Evolutionary conservation across 192 early-diverging fungal genomes (phyloP).

Genomic region (Coemansia umbellata): DNA sequence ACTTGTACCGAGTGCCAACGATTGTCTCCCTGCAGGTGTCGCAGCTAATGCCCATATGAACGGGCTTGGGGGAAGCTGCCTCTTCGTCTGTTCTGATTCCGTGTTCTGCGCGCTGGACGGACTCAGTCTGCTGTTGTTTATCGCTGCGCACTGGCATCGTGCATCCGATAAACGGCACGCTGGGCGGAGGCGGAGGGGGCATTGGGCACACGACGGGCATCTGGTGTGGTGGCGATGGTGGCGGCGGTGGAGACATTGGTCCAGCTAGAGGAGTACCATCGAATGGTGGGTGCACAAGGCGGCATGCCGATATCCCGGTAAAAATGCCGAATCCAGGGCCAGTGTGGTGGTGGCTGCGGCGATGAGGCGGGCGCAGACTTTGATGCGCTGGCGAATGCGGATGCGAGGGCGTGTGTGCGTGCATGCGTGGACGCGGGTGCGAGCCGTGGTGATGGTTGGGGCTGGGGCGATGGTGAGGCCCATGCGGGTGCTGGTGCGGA

Average conservation of each 20-base stretch:
- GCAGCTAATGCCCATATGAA: slow-evolving; percentile 26
- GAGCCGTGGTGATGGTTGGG: background rate
- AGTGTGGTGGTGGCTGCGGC: background rate
- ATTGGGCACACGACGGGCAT: background rate
- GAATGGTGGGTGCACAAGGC: slow-evolving; percentile 7
- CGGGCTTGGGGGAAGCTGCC: background rate
- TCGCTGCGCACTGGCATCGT: background rate
- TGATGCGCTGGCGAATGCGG: background rate
- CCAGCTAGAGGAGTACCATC: too few relatives aligned
- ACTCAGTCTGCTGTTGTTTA: slow-evolving; percentile 13
- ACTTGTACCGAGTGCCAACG: slow-evolving; percentile 87
- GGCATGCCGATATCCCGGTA: background rate
- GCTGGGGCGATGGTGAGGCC: slow-evolving; percentile 2
- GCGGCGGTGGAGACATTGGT: background rate
- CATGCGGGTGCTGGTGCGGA: slow-evolving; percentile 4
- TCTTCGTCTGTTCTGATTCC: slow-evolving; percentile 3
- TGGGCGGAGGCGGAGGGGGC: background rate
- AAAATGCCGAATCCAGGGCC: background rate
- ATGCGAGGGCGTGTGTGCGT: background rate
- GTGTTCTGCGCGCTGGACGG: slow-evolving; percentile 1
- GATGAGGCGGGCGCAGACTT: background rate
- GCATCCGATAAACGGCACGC: slow-evolving; percentile 1
- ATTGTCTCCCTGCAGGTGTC: slow-evolving; percentile 64
- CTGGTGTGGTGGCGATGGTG: background rate
- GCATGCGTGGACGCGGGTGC: background rate